Base-by-base conservation (phyloP, 352 stramenopile genomes). In the Globisporangium splendens region DNA sequence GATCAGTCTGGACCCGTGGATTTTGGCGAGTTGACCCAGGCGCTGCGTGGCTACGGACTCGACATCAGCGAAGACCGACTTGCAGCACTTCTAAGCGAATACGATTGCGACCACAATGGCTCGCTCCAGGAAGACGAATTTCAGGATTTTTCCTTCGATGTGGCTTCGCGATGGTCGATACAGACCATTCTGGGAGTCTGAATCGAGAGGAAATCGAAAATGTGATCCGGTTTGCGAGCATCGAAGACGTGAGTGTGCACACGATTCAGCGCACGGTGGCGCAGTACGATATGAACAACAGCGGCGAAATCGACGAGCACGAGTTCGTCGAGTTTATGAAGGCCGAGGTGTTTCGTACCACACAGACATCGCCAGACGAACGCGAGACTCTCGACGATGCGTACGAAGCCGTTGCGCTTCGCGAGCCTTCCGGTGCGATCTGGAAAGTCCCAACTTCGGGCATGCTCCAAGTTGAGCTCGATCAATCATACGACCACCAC, bases 311-410 rank as follows among this genome's bases (percentile, higher is more conserved):
- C 35, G 83, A 90, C 33, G 72, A 77, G 46, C 63, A 78, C 38
- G 83, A 92, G 31, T 90, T 92, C 20, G 62, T 92, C 28, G 76
- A 89, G 35, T 88, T 90, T 43, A 88, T 92, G 75, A 86, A 77
- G 44, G 68, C 59, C 2, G 72, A 87, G 33, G 43, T 89, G 1
- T 53, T 84, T 1, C 59, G 65, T n/a, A 41, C 60, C 4, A 6
- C 6, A 0, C 18, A 48, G 17, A 3, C 24, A 4, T 13, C 10
- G n/a, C 41, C 49, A 57, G 6, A 44, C 12, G 17, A 2, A 20
- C 31, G 31, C 13, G 33, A 46, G 50, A 54, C 8, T n/a, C 53
- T 54, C 28, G 59, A 66, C 42, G 62, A 77, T 42, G 61, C 38
- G 22, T 75, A 77, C 51, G 64, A 75, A 41, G 52, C 54, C 2